A percentile compares a stretch with the other conserved stretches of the same genome.
These are phyloP conservation scores for Santalum album DNA, from an alignment of 164 flowering plant genomes.

Conservation along the genomic window DNA sequence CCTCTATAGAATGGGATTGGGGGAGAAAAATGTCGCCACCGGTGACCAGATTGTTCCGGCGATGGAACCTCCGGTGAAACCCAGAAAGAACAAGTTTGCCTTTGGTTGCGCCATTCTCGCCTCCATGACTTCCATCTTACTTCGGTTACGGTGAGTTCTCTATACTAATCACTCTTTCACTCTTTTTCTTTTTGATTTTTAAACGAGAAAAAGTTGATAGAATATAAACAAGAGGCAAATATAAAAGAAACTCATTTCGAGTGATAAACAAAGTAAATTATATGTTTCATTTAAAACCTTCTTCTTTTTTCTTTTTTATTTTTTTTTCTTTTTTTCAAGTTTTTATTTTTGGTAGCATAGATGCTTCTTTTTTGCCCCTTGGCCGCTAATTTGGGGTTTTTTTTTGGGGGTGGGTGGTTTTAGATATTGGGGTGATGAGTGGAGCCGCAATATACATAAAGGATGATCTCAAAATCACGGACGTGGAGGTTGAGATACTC, in stretches of 20 bases:
- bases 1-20: background rate
- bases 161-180: background rate
- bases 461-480: constrained; percentile 9
- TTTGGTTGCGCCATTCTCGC: constrained; percentile 2
- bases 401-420: background rate
- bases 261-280: too few relatives aligned
- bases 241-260: too few relatives aligned
- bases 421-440: constrained; percentile 15
- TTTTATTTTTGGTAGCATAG: too few relatives aligned
- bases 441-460: constrained; percentile 11
- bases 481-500: constrained; percentile 8
- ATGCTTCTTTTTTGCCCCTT: too few relatives aligned
- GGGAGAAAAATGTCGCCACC: background rate
- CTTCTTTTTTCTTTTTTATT: background rate
- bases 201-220: too few relatives aligned
- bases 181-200: background rate
- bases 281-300: background rate
- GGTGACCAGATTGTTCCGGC: background rate
- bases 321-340: background rate
- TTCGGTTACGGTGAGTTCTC: background rate
- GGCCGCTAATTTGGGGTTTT: too few relatives aligned
- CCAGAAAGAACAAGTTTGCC: constrained; percentile 1
- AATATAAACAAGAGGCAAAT: too few relatives aligned
- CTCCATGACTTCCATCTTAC: constrained; percentile 3
- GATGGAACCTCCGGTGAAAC: background rate